A percentile compares a stretch with the other conserved stretches of the same genome.
These are phyloP conservation scores for Diaporthe sp. DNA, from an alignment of 2,329 filamentous ascomycete species.

Conservation along the genomic window DNA sequence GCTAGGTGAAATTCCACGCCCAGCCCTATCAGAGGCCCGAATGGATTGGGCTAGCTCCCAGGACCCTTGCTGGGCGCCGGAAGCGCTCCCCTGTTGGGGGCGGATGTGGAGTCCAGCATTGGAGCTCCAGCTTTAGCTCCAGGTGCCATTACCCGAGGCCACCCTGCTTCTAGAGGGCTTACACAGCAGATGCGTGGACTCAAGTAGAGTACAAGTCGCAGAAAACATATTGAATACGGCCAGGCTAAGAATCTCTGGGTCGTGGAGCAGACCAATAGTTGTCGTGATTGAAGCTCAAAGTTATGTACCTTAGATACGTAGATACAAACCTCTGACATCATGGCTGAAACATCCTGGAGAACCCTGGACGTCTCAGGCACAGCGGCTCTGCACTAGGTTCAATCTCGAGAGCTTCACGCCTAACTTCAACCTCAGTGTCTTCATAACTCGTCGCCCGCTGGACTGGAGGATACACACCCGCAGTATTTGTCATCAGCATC, in stretches of 20 bases:
- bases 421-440: neutral
- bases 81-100: neutral
- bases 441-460: neutral
- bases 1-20: neutral
- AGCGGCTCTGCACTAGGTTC: neutral
- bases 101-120: neutral
- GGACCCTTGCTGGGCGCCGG: neutral
- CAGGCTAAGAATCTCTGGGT: neutral
- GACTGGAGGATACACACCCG: neutral
- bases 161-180: neutral
- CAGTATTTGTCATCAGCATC: neutral
- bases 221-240: neutral
- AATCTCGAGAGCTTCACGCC: neutral
- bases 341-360: conserved; percentile 15
- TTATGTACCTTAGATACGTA: neutral
- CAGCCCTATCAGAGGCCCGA: conserved; percentile 2
- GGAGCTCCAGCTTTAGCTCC: neutral
- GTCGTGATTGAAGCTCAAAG: neutral
- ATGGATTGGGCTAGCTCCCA: neutral
- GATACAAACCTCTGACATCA: conserved; percentile 18
- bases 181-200: neutral
- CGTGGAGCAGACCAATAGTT: neutral
- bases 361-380: conserved; percentile 18
- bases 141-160: neutral
- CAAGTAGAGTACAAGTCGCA: neutral